Conservation (phyloP, 2,329 filamentous ascomycete genomes). For the Calonectria honghensis region DNA sequence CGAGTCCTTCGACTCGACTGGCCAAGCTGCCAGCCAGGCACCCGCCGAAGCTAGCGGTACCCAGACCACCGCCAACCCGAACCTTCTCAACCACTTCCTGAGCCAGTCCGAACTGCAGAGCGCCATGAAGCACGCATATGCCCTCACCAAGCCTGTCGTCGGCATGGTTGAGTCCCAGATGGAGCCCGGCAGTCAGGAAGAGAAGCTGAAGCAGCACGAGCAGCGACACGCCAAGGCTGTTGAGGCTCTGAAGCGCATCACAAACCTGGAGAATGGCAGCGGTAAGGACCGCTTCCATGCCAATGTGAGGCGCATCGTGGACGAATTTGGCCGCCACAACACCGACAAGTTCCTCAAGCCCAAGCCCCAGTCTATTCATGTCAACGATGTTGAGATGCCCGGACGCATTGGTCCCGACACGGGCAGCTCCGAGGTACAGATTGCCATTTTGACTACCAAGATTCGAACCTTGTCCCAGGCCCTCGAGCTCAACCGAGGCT, state of each 20-base stretch:
- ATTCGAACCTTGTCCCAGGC: constrained; percentile 87
- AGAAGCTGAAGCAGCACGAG: constrained; percentile 67
- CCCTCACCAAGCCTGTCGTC: constrained; percentile 77
- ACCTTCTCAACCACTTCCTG: constrained; percentile 85
- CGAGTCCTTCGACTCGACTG: constrained; percentile 83
- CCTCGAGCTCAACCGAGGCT: constrained; percentile 79
- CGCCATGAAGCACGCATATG: constrained; percentile 80
- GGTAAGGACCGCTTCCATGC: constrained; percentile 86
- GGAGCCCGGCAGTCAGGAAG: constrained; percentile 64
- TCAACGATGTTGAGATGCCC: constrained; percentile 64
- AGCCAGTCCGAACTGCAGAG: constrained; percentile 76
- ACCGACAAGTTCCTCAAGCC: constrained; percentile 84
- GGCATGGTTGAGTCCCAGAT: constrained; percentile 60
- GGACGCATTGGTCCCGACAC: constrained; percentile 90
- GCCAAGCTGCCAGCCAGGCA: constrained; percentile 64
- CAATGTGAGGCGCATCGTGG: constrained; percentile 89
- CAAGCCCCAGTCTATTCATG: constrained; percentile 70
- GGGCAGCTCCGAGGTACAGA: constrained; percentile 97
- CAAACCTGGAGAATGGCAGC: constrained; percentile 84
- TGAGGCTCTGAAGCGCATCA: constrained; percentile 87
- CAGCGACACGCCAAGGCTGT: constrained; percentile 79
- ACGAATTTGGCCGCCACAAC: constrained; percentile 92
- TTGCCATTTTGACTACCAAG: constrained; percentile 95
- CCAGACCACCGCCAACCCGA: constrained; percentile 61
- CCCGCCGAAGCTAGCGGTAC: constrained; percentile 65